Base-by-base conservation (phyloP, 306 rosid genomes). In the Malus asiatica region DNA sequence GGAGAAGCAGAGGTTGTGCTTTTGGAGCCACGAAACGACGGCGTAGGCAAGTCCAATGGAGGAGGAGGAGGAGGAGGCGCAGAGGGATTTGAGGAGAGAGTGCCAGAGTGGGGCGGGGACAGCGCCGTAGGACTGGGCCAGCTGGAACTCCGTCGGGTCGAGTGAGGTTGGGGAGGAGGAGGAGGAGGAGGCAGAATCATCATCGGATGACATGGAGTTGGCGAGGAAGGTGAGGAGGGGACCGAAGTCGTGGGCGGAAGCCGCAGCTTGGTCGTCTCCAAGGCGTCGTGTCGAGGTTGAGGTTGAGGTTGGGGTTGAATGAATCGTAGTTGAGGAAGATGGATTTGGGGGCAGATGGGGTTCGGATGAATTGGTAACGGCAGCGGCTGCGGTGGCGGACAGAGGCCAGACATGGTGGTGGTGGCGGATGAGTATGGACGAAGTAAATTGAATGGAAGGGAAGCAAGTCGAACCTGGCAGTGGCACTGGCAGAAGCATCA, bases 41-140 rank as follows among this genome's bases (percentile, higher is more conserved):
- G 86, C 86, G 83, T 91, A 93, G 4, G 96, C 98, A 14, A 90
- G 81, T 4, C 78, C 79, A 15, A 93, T 83, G 25, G 25, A 25
- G 11, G 93, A 86, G 22, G 88, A 68, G 19, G 92, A 73, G 16
- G 91, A 60, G 10, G 76, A 79, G 38, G 96, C 81, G 72, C 98
- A 93, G 35, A 93, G 90, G 8, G 93, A 90, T 68, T 91, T 93
- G 42, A 93, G 92, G 68, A 93, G 94, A 1, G 91, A 85, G 86
- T 91, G 98, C 97, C 98, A 93, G 78, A 90, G 90, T 8, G 97
- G 83, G 16, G 96, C 83, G 2, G 98, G 94, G 7, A 93, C 98
- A 5, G 91, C 97, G 64, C 98, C 89, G 82, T 90, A 93, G 1
- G 90, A 72, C 79, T 93, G 97, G 62, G 97, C 98, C 59, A 93